Conservation (phyloP, 140 eudicot genomes). For the Cichorium intybus region DNA sequence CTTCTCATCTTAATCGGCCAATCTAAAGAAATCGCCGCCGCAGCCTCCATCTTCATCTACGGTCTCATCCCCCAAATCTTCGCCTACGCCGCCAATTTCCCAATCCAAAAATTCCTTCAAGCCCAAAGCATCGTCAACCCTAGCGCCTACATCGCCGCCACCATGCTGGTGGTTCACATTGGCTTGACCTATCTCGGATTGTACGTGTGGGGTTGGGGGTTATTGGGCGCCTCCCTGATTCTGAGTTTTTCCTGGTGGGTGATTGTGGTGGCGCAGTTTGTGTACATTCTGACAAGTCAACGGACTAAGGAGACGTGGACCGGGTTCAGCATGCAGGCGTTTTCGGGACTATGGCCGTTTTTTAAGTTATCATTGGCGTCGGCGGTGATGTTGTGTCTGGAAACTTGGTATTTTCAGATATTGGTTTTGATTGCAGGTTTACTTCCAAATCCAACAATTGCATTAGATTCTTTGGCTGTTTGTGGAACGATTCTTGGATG, state of each 20-base stretch:
- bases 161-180: constrained; percentile 1
- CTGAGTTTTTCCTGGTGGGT: constrained; percentile 11
- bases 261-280: constrained; percentile 1
- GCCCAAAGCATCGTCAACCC: constrained; percentile 15
- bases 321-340: constrained; percentile 32
- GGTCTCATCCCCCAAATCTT: constrained; percentile 3
- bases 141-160: constrained; percentile 5
- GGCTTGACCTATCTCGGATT: neutral
- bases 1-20: neutral
- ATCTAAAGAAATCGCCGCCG: neutral
- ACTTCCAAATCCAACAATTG: constrained; percentile 30
- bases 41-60: neutral
- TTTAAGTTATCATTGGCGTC: constrained; percentile 39
- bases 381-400: constrained; percentile 42
- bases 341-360: constrained; percentile 38
- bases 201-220: neutral
- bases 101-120: constrained; percentile 9
- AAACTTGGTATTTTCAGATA: constrained; percentile 38
- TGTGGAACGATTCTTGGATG: constrained; percentile 39
- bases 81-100: neutral
- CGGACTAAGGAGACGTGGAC: constrained; percentile 41
- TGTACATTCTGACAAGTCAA: constrained; percentile 18
- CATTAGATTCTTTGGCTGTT: constrained; percentile 32
- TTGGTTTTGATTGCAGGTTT: constrained; percentile 36
- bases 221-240: constrained; percentile 8